These are phyloP conservation scores for Schizopora paradoxa DNA, from an alignment of 1,284 basidiomycete genomes.

Conservation along the genomic window DNA sequence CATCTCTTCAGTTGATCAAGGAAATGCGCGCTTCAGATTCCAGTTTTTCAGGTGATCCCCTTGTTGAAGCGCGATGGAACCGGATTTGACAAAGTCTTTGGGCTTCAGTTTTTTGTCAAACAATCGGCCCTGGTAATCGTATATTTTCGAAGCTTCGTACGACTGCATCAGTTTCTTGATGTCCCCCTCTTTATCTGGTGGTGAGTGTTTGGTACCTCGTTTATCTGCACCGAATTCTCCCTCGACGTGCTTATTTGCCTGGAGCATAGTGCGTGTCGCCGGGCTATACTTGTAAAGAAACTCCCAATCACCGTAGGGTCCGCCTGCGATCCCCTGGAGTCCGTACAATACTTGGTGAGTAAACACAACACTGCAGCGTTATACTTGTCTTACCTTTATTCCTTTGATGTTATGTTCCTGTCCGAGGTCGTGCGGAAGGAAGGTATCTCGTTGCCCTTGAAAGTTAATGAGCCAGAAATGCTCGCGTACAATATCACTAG, in stretches of 20 bases:
- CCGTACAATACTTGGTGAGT: no score
- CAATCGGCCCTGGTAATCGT: no score
- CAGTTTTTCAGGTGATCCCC: no score
- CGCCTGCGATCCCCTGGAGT: no score
- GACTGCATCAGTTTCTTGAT: conserved; percentile 4
- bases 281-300: conserved; percentile 29
- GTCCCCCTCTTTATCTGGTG: conserved; percentile 9
- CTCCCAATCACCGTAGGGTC: conserved; percentile 28
- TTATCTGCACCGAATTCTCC: conserved; percentile 22
- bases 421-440: conserved; percentile 25
- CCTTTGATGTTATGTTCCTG: conserved; percentile 32
- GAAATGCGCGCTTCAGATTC: no score
- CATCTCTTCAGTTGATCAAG: no score
- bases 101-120: no score
- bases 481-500: conserved; percentile 26
- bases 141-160: no score
- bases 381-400: conserved; percentile 25
- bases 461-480: conserved; percentile 34
- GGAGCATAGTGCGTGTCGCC: conserved; percentile 26
- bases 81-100: no score
- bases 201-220: neutral
- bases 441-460: conserved; percentile 23
- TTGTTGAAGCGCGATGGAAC: no score
- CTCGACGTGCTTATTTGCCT: conserved; percentile 24
- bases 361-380: neutral